A percentile compares a stretch with the other conserved stretches of the same genome.
Conservation (phyloP, 2,329 filamentous ascomycete genomes). For the Pseudogymnoascus sp. region DNA sequence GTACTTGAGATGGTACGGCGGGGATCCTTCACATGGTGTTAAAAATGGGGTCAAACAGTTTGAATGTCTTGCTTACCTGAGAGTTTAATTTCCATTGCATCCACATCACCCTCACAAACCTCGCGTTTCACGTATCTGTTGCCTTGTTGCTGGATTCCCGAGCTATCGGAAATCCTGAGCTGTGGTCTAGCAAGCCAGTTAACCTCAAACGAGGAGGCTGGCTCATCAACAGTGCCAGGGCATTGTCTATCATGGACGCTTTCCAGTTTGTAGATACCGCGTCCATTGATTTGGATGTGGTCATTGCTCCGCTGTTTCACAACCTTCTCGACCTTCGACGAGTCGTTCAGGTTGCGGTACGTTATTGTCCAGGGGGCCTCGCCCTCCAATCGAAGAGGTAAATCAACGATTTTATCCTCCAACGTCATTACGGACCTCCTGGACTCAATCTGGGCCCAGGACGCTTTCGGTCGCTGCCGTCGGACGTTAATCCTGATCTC, state of each 20-base stretch:
- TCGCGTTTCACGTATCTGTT: constrained; percentile 63
- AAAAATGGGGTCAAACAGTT: background rate
- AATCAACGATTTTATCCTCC: constrained; percentile 62
- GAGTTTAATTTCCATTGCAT: constrained; percentile 74
- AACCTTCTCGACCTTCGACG: constrained; percentile 34
- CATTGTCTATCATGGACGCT: constrained; percentile 73
- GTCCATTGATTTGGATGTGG: constrained; percentile 53
- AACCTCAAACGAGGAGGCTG: constrained; percentile 68
- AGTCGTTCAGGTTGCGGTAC: constrained; percentile 60
- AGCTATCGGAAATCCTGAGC: constrained; percentile 57
- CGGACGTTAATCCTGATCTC: constrained; percentile 80
- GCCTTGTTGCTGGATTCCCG: constrained; percentile 47
- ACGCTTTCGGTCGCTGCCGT: constrained; percentile 76
- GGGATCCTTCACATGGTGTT: constrained; percentile 46
- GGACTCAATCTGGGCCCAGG: constrained; percentile 79
- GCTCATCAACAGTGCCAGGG: constrained; percentile 68
- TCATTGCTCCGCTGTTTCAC: constrained; percentile 56
- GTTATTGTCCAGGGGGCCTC: constrained; percentile 75
- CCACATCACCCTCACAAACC: constrained; percentile 91
- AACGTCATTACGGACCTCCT: constrained; percentile 67
- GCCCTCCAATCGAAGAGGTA: constrained; percentile 80
- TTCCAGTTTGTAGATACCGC: constrained; percentile 72
- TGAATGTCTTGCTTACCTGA: constrained; percentile 47
- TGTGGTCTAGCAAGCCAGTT: constrained; percentile 78
- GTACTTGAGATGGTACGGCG: constrained; percentile 79